Base-by-base conservation (phyloP, 2,329 filamentous ascomycete species). In the Trichoderma lentiforme region DNA sequence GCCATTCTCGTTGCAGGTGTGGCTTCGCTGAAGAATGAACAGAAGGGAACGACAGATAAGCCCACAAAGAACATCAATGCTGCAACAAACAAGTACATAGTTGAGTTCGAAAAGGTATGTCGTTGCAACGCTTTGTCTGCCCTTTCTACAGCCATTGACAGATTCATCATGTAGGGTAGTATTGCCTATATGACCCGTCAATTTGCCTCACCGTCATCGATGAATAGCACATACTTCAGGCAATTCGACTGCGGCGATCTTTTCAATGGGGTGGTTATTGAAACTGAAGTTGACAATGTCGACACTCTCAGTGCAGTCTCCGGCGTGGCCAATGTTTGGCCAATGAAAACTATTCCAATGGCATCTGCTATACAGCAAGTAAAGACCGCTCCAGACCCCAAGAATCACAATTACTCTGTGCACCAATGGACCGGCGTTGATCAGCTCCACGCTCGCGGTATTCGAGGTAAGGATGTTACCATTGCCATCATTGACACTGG, bases 401-500 rank as follows among this genome's bases (percentile, higher is more conserved):
- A 67, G 39, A 64, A 36, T 11, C 56, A 58, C 11, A 81, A 81
- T 58, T 82, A 82, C 63, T 79, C 79, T 2, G 75, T 80, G n/a
- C 82, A 83, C 57, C 76, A 78, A 18, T 80, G 80, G 77, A 84
- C 82, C 4, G 81, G 82, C 3, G 82, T 84, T 1, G 79, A 82
- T 26, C 79, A 76, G 66, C 77, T 83, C 2, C 82, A 84, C 53
- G 75, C 76, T 21, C 74, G 75, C n/a, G 82, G 82, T 2, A 79
- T 83, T 18, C 75, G 78, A 9, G 82, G 82, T 4, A 80, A 80
- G 57, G 82, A 81, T 1, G 80, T 77, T 15, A 83, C 77, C 39
- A 76, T 84, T 39, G 82, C 82, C 9, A 76, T 84, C 32, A 79
- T 84, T 51, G 82, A 84, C 67, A 82, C 81, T 1, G 82, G 82